These are phyloP conservation scores for Leptographium procerum DNA, from an alignment of 2,329 filamentous ascomycete species.

Conservation along the genomic window DNA sequence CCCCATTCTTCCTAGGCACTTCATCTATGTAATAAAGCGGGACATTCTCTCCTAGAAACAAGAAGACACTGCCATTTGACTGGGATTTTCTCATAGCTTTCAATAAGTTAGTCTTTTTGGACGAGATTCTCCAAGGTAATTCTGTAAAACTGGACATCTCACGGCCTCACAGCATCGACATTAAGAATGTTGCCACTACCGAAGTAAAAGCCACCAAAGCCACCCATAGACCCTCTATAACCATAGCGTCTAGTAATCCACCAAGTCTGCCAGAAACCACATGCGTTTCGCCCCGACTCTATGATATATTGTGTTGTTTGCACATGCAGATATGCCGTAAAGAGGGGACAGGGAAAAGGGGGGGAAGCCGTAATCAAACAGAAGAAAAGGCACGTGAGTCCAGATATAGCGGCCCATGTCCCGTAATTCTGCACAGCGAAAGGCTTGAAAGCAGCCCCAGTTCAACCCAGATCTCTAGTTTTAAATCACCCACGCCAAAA, in stretches of 20 bases:
- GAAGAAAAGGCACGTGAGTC: not conserved
- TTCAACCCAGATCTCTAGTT: not conserved
- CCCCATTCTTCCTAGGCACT: too few relatives aligned
- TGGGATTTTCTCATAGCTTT: too few relatives aligned
- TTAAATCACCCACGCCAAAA: not conserved
- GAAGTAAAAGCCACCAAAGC: not conserved
- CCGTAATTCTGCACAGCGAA: not conserved
- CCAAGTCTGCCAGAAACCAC: not conserved
- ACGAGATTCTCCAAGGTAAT: too few relatives aligned
- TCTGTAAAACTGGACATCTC: too few relatives aligned
- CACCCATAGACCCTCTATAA: not conserved
- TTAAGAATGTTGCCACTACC: not conserved
- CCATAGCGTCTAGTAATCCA: not conserved
- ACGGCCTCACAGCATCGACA: not conserved
- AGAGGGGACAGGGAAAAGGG: not conserved
- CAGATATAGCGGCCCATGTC: not conserved
- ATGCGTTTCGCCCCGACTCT: conserved; percentile 6
- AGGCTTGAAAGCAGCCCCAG: not conserved
- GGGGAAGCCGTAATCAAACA: not conserved
- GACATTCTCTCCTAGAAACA: too few relatives aligned
- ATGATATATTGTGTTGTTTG: conserved; percentile 7
- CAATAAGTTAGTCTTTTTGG: too few relatives aligned
- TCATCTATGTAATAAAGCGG: too few relatives aligned
- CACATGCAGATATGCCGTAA: not conserved
- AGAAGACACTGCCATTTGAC: too few relatives aligned